Percentiles rank a stretch among this genome's conserved stretches.
These are phyloP conservation scores for Microcyclospora pomicola DNA, from an alignment of 2,329 filamentous ascomycete genomes.

Conservation along the genomic window DNA sequence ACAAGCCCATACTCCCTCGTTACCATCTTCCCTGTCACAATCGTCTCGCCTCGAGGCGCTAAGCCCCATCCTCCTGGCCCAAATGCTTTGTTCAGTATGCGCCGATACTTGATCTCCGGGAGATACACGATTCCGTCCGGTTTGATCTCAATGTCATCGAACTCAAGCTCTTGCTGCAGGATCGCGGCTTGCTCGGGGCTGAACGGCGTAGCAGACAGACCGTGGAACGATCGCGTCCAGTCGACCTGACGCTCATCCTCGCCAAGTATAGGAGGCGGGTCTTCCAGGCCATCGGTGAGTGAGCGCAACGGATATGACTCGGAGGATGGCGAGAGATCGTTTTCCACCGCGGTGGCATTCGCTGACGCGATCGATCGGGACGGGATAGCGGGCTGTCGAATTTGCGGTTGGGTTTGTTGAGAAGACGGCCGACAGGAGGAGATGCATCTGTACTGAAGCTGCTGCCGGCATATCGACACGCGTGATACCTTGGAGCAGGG, in stretches of 20 bases:
- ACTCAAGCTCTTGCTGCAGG: conserved; percentile 52
- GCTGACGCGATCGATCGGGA: conserved; percentile 1
- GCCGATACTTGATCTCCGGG: conserved; percentile 93
- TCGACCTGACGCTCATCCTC: conserved; percentile 46
- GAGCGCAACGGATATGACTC: conserved; percentile 21
- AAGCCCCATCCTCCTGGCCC: conserved; percentile 93
- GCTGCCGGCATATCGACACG: not conserved
- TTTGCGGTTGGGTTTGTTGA: too few relatives aligned
- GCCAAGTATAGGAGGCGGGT: conserved; percentile 35
- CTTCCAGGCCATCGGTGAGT: conserved; percentile 38
- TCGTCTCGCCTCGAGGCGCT: conserved; percentile 71
- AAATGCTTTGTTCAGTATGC: conserved; percentile 81
- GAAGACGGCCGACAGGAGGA: not conserved
- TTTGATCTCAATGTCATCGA: conserved; percentile 85
- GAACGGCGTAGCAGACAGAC: conserved; percentile 59
- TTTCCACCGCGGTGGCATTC: conserved; percentile 1
- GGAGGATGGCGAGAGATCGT: conserved; percentile 12
- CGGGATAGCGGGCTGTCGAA: too few relatives aligned
- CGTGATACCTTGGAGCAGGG: too few relatives aligned
- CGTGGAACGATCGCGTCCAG: conserved; percentile 76
- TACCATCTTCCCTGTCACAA: conserved; percentile 65
- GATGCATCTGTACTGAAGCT: not conserved
- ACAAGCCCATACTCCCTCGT: conserved; percentile 91
- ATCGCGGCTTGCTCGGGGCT: conserved; percentile 53
- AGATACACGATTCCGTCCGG: conserved; percentile 93